Conservation (phyloP, 805 yeast species). For the Starmerella gropengiesseri region DNA sequence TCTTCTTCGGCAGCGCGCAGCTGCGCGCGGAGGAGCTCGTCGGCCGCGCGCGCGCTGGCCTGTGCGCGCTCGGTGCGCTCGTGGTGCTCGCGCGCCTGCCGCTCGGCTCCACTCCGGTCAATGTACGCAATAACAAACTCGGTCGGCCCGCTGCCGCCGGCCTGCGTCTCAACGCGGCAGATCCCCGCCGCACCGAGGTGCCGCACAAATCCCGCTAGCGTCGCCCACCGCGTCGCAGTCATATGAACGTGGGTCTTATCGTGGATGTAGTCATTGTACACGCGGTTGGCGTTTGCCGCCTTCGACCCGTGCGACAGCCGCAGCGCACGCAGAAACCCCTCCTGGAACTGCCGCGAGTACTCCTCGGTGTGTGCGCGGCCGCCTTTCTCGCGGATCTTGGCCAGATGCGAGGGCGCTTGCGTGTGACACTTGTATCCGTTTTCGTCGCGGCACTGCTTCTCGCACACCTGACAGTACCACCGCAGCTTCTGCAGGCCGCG, state of each 20-base stretch:
- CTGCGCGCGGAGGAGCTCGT: constrained; percentile 1
- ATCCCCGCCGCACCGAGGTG: constrained; percentile 36
- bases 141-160: constrained; percentile 5
- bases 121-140: constrained; percentile 8
- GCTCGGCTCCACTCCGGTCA: constrained; percentile 4
- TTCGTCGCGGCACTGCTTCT: constrained; percentile 89
- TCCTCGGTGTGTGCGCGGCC: constrained; percentile 39
- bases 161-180: neutral
- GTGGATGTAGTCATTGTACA: constrained; percentile 79
- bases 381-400: constrained; percentile 41
- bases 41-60: neutral
- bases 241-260: constrained; percentile 80
- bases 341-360: constrained; percentile 49
- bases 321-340: constrained; percentile 53
- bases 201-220: constrained; percentile 56
- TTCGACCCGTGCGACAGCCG: constrained; percentile 71
- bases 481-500: constrained; percentile 75
- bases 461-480: constrained; percentile 83
- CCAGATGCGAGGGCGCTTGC: constrained; percentile 66
- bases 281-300: constrained; percentile 64
- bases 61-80: neutral
- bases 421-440: constrained; percentile 90
- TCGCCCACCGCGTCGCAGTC: constrained; percentile 76
- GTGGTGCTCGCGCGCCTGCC: neutral
- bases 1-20: neutral